Conservation (phyloP, 192 early-diverging fungal genomes). For the Dimargaris xerosporica region DNA sequence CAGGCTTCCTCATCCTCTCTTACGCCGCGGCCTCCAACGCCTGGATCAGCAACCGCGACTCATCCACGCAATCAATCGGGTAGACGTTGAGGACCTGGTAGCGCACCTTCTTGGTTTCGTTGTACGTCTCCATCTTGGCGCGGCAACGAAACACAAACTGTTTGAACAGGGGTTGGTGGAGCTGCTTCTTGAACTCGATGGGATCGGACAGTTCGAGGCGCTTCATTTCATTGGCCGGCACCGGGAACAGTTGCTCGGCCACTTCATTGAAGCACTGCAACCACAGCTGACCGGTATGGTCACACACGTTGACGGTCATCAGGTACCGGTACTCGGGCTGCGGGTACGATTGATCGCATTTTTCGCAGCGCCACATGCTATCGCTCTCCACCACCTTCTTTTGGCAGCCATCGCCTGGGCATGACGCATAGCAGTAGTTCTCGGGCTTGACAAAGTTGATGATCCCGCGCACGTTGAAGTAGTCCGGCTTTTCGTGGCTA, state of each 20-base stretch:
- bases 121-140: constrained; percentile 70
- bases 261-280: constrained; percentile 77
- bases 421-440: constrained; percentile 70
- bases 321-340: constrained; percentile 76
- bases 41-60: constrained; percentile 28
- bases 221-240: constrained; percentile 49
- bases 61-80: constrained; percentile 44
- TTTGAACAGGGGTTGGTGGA: constrained; percentile 46
- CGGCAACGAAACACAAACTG: constrained; percentile 55
- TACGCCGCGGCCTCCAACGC: constrained; percentile 25
- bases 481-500: constrained; percentile 50
- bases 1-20: neutral
- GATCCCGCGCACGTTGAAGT: constrained; percentile 52
- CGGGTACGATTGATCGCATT: constrained; percentile 55
- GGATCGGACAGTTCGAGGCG: constrained; percentile 25
- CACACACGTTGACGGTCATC: constrained; percentile 46
- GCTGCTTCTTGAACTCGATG: constrained; percentile 28
- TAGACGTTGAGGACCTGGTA: constrained; percentile 26
- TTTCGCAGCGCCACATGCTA: constrained; percentile 79
- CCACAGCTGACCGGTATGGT: constrained; percentile 70
- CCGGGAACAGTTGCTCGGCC: constrained; percentile 48
- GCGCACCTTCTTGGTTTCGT: constrained; percentile 39
- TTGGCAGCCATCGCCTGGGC: constrained; percentile 58
- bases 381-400: constrained; percentile 72
- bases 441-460: constrained; percentile 60